Evolutionary conservation across 192 early-diverging fungal genomes (phyloP), one percentile per base, ranked within the genome.

Genomic region (Entrophospora sp.): DNA sequence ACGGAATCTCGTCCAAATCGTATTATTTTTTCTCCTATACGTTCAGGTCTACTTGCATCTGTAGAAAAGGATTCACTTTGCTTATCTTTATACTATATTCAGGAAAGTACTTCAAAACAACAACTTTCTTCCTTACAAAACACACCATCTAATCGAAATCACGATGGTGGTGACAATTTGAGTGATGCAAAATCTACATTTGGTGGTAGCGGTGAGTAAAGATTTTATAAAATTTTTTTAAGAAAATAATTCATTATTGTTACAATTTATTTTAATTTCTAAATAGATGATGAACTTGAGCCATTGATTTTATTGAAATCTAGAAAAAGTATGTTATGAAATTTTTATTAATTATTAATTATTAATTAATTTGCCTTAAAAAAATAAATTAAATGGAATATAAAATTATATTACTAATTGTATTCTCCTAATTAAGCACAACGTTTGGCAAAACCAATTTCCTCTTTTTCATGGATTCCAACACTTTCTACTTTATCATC

Each of bases 81-180:
- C 40, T 46, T 89, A 31, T 77, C 79, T 43, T 57, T 89, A 4
- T 89, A 84, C 81, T 79, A 89, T 61, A 83, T 88, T 53, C 82
- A 87, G 69, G 85, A 88, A 60, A 78, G 73, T 27, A 81, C 67
- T 16, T 18, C 60, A 24, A 63, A 48, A 49, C n/a, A 25, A 22
- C 27, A 9, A 66, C 14, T 25, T 32, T 38, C 30, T 7, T 37
- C 36, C n/a, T n/a, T n/a, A n/a, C n/a, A n/a, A 38, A 31, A 30
- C n/a, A 51, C 65, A 22, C 24, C 36, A 45, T 38, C 28, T 30
- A 35, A 75, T 37, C 68, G 66, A 13, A 31, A 66, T 31, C 67
- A n/a, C n/a, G n/a, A n/a, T n/a, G n/a, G n/a, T n/a, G n/a, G n/a
- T n/a, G n/a, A n/a, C n/a, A n/a, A n/a, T n/a, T n/a, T n/a, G n/a